Base-by-base conservation (phyloP, 352 stramenopile genomes). In the Pythium myriotylum region DNA sequence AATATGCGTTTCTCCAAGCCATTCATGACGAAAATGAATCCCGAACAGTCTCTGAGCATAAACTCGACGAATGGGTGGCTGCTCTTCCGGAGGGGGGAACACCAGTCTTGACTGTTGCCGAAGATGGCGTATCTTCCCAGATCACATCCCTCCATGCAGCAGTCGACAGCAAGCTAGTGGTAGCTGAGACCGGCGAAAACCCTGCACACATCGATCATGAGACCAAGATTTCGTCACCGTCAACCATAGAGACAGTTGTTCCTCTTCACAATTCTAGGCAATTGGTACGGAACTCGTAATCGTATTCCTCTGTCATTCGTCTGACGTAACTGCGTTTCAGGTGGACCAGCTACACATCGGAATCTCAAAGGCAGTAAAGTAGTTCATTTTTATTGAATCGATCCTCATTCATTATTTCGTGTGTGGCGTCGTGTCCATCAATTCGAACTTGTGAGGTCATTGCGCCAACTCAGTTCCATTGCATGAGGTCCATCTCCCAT, bases 1-100 rank as follows among this genome's bases (percentile, higher is more conserved):
- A 93, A 48, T 93, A 89, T 58, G 84, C 84, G 12, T 92, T 81
- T 23, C 68, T 95, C 55, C 78, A 88, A 58, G 77, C 86, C 5
- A 54, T 88, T 7, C 75, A 89, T 17, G 76, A 83, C 1, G 72
- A 81, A 37, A 59, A 43, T 17, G 47, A 51, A 3, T 68, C 58
- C 17, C 23, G 59, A 10, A 58, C 73, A 22, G 62, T 75, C 17
- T 59, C 54, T 4, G 67, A 89, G 26, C 76, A 86, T 54, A 83
- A 76, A 22, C 65, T 90, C 22, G 77, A 89, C 14, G 77, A 88
- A 22, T 92, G 79, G 77, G 68, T 90, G 3, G 46, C 35, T 47
- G 23, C 40, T 20, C 13, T 43, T 22, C 23, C 46, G 9, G 57
- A 40, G 19, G 57, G 19, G 14, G 22, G 23, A 35, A 55, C 48